Evolutionary conservation across 768 basidiomycete species (phyloP).

Genomic region (Mycena crocata): DNA sequence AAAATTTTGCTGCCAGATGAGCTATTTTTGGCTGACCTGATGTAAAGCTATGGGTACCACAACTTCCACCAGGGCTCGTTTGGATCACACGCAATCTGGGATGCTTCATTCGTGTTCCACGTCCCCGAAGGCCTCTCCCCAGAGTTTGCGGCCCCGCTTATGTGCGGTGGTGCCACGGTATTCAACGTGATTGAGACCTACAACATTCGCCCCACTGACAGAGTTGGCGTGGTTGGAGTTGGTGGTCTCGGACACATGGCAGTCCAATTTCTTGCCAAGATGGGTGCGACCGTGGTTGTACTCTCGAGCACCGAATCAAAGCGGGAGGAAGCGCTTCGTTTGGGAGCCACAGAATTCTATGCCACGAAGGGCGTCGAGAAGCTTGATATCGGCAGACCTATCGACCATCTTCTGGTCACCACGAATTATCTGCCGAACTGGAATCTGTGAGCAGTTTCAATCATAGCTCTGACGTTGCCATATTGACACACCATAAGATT

Average conservation of each 20-base stretch:
- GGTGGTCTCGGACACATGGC: conserved; percentile 46
- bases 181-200: conserved; percentile 26
- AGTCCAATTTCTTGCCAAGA: conserved; percentile 19
- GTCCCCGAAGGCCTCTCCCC: conserved; percentile 46
- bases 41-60: conserved; percentile 47
- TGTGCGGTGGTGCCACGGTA: conserved; percentile 38
- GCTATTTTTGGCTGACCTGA: too few species aligned
- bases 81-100: conserved; percentile 46
- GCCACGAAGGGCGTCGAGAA: conserved; percentile 18
- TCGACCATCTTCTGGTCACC: conserved; percentile 34
- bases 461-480: not conserved
- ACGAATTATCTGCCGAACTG: conserved; percentile 28
- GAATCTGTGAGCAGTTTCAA: too few species aligned
- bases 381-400: conserved; percentile 41
- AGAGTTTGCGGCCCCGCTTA: conserved; percentile 37
- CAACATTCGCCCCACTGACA: conserved; percentile 43
- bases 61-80: conserved; percentile 40
- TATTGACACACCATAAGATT: not conserved
- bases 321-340: conserved; percentile 41
- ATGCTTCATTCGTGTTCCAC: conserved; percentile 48
- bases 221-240: conserved; percentile 46
- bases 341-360: conserved; percentile 33
- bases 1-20: too few species aligned
- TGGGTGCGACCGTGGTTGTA: conserved; percentile 17
- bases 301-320: conserved; percentile 39